These are phyloP conservation scores for Pulicaria dysenterica DNA, from an alignment of 129 eudicot species.

Conservation along the genomic window DNA sequence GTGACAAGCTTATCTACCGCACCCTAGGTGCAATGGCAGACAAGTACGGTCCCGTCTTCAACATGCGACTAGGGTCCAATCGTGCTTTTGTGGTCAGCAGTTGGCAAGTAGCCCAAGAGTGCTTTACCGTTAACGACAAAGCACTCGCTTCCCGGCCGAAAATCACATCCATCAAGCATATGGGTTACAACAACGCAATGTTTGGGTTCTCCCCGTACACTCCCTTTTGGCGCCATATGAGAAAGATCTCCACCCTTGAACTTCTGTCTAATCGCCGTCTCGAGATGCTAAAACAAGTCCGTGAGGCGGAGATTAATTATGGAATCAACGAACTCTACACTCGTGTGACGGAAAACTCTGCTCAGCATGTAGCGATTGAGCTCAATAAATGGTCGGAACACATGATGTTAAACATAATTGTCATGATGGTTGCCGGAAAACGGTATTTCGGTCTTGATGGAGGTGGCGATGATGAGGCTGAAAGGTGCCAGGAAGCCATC, in stretches of 20 bases:
- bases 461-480: conserved; percentile 13
- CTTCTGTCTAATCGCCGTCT: conserved; percentile 32
- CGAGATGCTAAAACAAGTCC: conserved; percentile 19
- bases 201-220: conserved; percentile 36
- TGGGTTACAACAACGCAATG: conserved; percentile 34
- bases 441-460: conserved; percentile 12
- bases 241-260: conserved; percentile 33
- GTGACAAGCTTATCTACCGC: conserved; percentile 15
- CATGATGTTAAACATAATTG: conserved; percentile 20
- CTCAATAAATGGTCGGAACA: conserved; percentile 14
- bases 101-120: conserved; percentile 29
- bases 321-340: conserved; percentile 15
- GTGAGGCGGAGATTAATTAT: conserved; percentile 9
- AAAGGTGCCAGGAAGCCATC: conserved; percentile 16
- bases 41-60: conserved; percentile 35
- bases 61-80: conserved; percentile 25
- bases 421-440: conserved; percentile 34
- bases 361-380: background rate
- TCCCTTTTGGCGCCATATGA: conserved; percentile 37
- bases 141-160: conserved; percentile 29
- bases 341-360: conserved; percentile 4
- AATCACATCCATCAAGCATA: conserved; percentile 16
- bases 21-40: conserved; percentile 34
- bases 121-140: conserved; percentile 26
- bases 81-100: conserved; percentile 29